Evolutionary conservation across 805 yeast genomes (phyloP).

Genomic region (Myxozyma neglecta): DNA sequence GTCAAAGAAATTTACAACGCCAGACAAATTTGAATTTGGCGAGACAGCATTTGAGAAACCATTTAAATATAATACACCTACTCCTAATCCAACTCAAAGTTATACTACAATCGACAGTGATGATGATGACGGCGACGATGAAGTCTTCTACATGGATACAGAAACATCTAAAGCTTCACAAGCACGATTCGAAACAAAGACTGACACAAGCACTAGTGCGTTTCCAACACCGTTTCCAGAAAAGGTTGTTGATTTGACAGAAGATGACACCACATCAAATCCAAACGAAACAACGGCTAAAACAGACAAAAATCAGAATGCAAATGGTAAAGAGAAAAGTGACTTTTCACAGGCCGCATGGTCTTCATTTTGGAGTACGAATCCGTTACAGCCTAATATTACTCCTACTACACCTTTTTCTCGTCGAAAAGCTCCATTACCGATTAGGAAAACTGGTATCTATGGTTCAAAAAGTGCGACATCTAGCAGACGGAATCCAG

Average conservation of each 20-base stretch:
- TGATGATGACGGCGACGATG: not conserved
- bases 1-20: constrained; percentile 2
- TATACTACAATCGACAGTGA: constrained; percentile 3
- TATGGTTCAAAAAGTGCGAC: not conserved
- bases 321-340: not conserved
- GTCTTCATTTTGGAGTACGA: constrained; percentile 1
- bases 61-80: not conserved
- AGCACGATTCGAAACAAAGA: not conserved
- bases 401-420: not conserved
- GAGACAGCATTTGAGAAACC: not conserved
- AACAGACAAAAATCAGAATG: too few relatives aligned
- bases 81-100: not conserved
- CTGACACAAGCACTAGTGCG: not conserved
- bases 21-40: constrained; percentile 5
- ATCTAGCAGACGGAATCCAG: not conserved
- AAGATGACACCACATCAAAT: not conserved
- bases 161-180: not conserved
- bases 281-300: not conserved
- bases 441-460: not conserved
- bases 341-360: not conserved
- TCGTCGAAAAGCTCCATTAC: not conserved
- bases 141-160: too few relatives aligned
- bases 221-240: constrained; percentile 15
- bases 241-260: constrained; percentile 12
- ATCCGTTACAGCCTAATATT: not conserved